Conservation (phyloP, 257 asterid species). For the Nicotiana knightiana region DNA sequence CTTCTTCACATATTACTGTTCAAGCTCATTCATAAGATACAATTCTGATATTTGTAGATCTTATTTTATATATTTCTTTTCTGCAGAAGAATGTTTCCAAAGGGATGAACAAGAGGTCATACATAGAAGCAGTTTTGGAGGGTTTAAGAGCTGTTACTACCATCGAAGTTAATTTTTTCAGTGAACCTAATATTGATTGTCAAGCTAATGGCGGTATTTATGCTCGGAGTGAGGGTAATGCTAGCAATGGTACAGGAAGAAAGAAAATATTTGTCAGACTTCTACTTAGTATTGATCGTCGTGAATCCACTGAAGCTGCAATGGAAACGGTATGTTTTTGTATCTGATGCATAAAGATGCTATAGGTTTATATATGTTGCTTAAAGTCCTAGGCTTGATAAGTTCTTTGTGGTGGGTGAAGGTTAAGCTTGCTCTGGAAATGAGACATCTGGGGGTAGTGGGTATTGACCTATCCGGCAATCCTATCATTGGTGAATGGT, state of each 20-base stretch:
- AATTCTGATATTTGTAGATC: background rate
- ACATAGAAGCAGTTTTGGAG: conserved; percentile 73
- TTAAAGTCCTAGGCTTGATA: conserved; percentile 12
- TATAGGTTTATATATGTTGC: background rate
- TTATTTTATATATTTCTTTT: background rate
- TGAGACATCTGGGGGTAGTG: conserved; percentile 73
- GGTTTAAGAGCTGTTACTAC: conserved; percentile 60
- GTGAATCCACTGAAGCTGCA: conserved; percentile 84
- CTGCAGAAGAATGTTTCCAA: conserved; percentile 65
- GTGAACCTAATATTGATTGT: conserved; percentile 22
- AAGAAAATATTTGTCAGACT: conserved; percentile 76
- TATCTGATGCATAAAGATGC: background rate
- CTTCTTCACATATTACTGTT: background rate
- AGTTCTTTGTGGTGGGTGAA: conserved; percentile 23
- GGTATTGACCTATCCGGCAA: conserved; percentile 95
- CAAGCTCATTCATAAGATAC: background rate
- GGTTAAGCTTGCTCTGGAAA: conserved; percentile 76
- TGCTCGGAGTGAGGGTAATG: conserved; percentile 5
- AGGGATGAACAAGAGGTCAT: conserved; percentile 91
- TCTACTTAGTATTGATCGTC: conserved; percentile 91
- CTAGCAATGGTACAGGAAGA: conserved; percentile 25
- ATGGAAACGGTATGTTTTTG: conserved; percentile 74
- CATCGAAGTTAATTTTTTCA: conserved; percentile 50
- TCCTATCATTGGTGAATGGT: conserved; percentile 90
- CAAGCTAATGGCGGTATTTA: conserved; percentile 18